Conservation (phyloP, 1,284 basidiomycete genomes). For the Cryptococcus neoformans region DNA sequence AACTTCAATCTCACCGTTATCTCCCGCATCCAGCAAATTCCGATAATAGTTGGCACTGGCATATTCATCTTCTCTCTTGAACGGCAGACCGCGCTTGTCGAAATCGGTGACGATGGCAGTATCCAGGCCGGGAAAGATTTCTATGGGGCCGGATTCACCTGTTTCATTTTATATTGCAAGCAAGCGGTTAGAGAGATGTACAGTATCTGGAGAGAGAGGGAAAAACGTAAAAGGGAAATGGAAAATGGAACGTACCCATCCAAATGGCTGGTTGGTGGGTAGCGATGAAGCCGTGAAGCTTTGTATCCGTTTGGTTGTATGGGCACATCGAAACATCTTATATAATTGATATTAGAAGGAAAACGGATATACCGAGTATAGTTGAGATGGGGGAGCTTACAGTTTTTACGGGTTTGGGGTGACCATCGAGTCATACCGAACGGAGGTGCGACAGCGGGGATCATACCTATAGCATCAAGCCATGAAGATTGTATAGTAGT, state of each 20-base stretch:
- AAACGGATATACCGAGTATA: neutral
- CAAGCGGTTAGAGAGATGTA: neutral
- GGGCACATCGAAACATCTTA: slow-evolving; percentile 66
- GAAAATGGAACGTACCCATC: slow-evolving; percentile 60
- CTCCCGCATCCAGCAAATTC: slow-evolving; percentile 58
- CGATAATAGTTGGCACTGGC: slow-evolving; percentile 66
- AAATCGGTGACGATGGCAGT: slow-evolving; percentile 56
- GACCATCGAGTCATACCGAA: slow-evolving; percentile 78
- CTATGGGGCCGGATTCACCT: slow-evolving; percentile 63
- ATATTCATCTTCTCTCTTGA: slow-evolving; percentile 60
- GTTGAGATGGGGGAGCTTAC: slow-evolving; percentile 9
- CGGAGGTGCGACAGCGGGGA: slow-evolving; percentile 58
- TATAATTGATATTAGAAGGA: neutral
- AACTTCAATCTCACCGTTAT: slow-evolving; percentile 55
- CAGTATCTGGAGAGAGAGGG: neutral
- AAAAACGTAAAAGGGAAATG: neutral
- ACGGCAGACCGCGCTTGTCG: slow-evolving; percentile 61
- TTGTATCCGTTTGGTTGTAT: slow-evolving; percentile 65
- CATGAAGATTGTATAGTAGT: neutral
- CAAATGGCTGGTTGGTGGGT: slow-evolving; percentile 84
- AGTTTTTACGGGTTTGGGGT: slow-evolving; percentile 41
- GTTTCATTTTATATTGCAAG: neutral
- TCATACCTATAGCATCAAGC: slow-evolving; percentile 52
- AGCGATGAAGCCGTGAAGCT: slow-evolving; percentile 63
- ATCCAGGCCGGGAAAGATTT: slow-evolving; percentile 62